These are phyloP conservation scores for Micractinium sp. DNA, from an alignment of 139 green algal species.

Conservation along the genomic window DNA sequence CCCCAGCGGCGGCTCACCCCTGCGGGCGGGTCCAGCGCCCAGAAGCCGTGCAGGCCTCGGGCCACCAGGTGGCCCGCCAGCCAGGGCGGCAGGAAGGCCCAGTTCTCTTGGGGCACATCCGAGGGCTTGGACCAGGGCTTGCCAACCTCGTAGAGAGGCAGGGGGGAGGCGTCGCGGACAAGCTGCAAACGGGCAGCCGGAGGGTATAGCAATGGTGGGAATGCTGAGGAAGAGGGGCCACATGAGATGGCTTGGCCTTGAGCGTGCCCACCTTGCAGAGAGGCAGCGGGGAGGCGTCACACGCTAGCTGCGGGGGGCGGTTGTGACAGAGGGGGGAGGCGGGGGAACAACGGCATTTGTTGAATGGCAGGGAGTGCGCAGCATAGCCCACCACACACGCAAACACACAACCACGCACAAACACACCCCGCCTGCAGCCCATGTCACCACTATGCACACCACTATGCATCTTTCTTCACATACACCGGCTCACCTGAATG, in stretches of 20 bases:
- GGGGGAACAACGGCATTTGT: too few relatives aligned
- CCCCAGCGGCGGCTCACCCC: neutral
- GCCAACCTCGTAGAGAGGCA: neutral
- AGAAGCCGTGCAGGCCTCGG: neutral
- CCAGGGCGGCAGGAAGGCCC: neutral
- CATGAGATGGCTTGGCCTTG: neutral
- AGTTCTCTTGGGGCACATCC: neutral
- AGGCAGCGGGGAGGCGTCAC: neutral
- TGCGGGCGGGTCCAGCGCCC: neutral
- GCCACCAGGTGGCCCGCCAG: neutral
- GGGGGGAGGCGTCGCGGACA: neutral
- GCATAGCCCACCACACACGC: too few relatives aligned
- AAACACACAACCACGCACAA: too few relatives aligned
- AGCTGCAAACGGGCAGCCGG: neutral
- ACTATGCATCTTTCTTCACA: too few relatives aligned
- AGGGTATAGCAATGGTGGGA: neutral
- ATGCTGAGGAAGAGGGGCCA: neutral
- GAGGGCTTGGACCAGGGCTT: neutral
- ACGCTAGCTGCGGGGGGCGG: too few relatives aligned
- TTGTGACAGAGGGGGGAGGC: too few relatives aligned
- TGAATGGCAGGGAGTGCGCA: too few relatives aligned
- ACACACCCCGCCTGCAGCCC: too few relatives aligned
- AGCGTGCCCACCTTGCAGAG: too few relatives aligned
- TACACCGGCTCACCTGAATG: too few relatives aligned
- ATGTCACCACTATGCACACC: too few relatives aligned